Base-by-base conservation (phyloP, 176 grass and related monocot genomes). In the Phyllostachys edulis region DNA sequence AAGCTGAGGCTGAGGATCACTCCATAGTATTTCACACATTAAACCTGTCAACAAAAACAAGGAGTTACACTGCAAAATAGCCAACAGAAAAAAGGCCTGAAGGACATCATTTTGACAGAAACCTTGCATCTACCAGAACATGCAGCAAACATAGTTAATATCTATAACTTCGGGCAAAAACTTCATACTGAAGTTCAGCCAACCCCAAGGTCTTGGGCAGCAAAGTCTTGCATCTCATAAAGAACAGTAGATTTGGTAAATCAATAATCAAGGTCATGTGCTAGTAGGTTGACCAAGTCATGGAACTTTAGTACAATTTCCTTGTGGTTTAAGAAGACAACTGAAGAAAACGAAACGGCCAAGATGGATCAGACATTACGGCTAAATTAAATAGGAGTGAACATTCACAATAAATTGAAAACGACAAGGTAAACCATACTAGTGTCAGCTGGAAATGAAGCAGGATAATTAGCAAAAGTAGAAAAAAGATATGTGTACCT, bases 1-100 rank as follows among this genome's bases (percentile, higher is more conserved):
- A 85, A 50, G 89, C 69, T 95, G 91, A 86, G 92, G 89, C 76
- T 95, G 89, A 67, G 92, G 95, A 55, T 98, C 96, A 61, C 93
- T 95, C 92, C 92, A 97, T 65, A 97, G 85, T 78, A 97, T 69
- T 78, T 97, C 94, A 82, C 92, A 97, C 94, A 97, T 97, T 71
- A 97, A 73, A 77, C 92, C 92, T 94, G 62, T 40, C 12, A 24
- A 46, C 14, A 61, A 76, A 36, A 63, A 76, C 37, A 7, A 73
- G 39, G 23, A 77, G 10, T 86, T 38, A 76, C 6, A 39, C 67
- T 67, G 82, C n/a, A 23, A 55, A 32, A 76, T 67, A 45, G 49
- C 72, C 6, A 10, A 75, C 36, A 39, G 41, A 71, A 51, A 64
- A 46, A 62, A 46, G 5, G n/a, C 11, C 41, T 71, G 12, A 7